Conservation (phyloP, 805 yeast species). For the Novakomyces olei region DNA sequence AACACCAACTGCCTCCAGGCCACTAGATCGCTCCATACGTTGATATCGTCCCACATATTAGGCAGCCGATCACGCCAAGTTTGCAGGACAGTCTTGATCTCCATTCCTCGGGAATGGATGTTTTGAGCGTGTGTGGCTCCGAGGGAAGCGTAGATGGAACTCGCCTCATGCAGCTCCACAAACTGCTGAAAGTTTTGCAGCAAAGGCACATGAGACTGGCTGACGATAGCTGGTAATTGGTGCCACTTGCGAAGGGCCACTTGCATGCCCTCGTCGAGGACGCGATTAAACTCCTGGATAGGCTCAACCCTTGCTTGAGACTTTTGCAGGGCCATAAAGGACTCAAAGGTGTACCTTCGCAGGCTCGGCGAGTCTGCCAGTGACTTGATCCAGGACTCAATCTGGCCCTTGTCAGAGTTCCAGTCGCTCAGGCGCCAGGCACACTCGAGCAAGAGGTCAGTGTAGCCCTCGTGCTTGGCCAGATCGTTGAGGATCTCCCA, state of each 20-base stretch:
- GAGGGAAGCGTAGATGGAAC: slow-evolving; percentile 73
- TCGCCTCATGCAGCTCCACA: slow-evolving; percentile 92
- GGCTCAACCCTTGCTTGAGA: slow-evolving; percentile 79
- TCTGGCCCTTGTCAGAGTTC: slow-evolving; percentile 83
- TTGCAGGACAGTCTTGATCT: slow-evolving; percentile 76
- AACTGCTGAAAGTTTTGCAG: slow-evolving; percentile 92
- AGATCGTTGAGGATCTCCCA: slow-evolving; percentile 95
- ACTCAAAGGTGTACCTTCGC: slow-evolving; percentile 82
- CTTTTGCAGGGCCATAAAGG: slow-evolving; percentile 80
- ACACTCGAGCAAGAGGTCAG: slow-evolving; percentile 86
- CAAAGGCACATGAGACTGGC: slow-evolving; percentile 70
- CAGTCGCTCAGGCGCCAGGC: slow-evolving; percentile 99
- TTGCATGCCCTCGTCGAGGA: slow-evolving; percentile 93
- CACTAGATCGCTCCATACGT: slow-evolving; percentile 89
- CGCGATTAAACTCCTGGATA: slow-evolving; percentile 57
- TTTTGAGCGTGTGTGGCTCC: slow-evolving; percentile 82
- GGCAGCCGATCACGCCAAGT: slow-evolving; percentile 98
- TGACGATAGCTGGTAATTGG: slow-evolving; percentile 50
- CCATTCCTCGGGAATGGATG: slow-evolving; percentile 80
- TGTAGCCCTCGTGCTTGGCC: slow-evolving; percentile 94
- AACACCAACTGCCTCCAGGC: slow-evolving; percentile 99
- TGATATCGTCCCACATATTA: slow-evolving; percentile 91
- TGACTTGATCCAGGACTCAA: slow-evolving; percentile 81
- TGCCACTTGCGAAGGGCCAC: slow-evolving; percentile 83
- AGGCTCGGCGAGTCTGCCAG: slow-evolving; percentile 99